phyloP scores from a whole-genome alignment of 441 rosid species.

The Geranium incanum region DNA sequence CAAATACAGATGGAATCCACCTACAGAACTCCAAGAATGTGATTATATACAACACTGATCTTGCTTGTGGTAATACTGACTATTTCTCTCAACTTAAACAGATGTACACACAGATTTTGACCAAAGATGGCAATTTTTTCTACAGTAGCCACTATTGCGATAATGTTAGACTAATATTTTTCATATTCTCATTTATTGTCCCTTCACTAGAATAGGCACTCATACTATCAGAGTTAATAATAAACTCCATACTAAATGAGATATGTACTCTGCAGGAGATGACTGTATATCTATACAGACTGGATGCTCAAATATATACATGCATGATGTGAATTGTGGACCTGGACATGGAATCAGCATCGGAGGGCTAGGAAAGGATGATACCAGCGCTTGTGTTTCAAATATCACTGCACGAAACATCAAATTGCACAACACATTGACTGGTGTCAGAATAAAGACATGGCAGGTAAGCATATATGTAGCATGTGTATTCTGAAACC shows the following conservation, averaged over 20 bases:
- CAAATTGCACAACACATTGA: constrained; percentile 76
- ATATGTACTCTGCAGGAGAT: constrained; percentile 54
- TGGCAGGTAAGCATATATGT: constrained; percentile 62
- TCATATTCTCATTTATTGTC: background rate
- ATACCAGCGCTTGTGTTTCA: constrained; percentile 86
- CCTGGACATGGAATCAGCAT: constrained; percentile 99
- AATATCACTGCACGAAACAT: constrained; percentile 82
- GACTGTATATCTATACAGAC: constrained; percentile 93
- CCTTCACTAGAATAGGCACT: constrained; percentile 7
- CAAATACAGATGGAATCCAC: constrained; percentile 94
- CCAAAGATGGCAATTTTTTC: background rate
- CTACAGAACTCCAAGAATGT: constrained; percentile 85
- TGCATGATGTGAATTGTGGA: constrained; percentile 85
- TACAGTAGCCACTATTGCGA: too few species aligned
- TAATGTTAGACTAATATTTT: background rate
- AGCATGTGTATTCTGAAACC: background rate
- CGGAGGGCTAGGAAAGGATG: constrained; percentile 78
- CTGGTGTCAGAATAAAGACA: constrained; percentile 87
- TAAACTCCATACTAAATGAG: constrained; percentile 15
- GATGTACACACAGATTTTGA: background rate
- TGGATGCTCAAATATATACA: constrained; percentile 74
- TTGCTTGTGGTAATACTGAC: constrained; percentile 65
- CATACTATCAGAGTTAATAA: constrained; percentile 3
- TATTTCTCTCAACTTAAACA: constrained; percentile 7
- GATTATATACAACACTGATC: constrained; percentile 54